Evolutionary conservation across 2,329 filamentous ascomycete genomes (phyloP).

Genomic region (Xylaria sp.): DNA sequence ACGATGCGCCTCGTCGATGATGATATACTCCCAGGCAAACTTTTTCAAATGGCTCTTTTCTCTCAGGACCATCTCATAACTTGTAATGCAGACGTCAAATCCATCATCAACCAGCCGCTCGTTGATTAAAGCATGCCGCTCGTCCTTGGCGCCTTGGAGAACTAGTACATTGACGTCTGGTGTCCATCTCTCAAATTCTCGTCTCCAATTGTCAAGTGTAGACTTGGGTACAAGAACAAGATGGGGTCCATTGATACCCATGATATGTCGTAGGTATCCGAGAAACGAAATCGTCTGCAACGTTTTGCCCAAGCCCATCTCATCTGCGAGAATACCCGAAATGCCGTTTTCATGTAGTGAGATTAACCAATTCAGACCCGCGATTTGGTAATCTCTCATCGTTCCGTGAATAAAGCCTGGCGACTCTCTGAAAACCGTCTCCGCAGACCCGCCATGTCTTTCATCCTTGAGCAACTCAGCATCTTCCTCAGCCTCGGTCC

Average conservation of each 20-base stretch:
- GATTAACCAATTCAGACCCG: constrained; percentile 96
- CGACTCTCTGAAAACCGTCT: constrained; percentile 93
- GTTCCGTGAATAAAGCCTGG: constrained; percentile 86
- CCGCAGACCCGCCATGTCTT: constrained; percentile 84
- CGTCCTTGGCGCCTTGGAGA: constrained; percentile 93
- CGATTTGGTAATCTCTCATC: constrained; percentile 97
- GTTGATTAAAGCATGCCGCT: constrained; percentile 87
- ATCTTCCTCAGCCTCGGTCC: constrained; percentile 98
- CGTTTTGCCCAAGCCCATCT: constrained; percentile 99
- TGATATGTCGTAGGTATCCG: constrained; percentile 91
- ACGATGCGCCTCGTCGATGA: constrained; percentile 96
- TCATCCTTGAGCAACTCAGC: constrained; percentile 89
- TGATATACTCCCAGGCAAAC: constrained; percentile 99
- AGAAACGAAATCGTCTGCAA: constrained; percentile 97
- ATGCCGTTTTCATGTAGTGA: constrained; percentile 99
- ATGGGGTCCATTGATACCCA: constrained; percentile 90
- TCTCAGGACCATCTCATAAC: constrained; percentile 97
- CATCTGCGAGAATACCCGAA: constrained; percentile 95
- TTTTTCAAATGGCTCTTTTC: constrained; percentile 96
- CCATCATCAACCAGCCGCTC: constrained; percentile 92
- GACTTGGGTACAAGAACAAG: constrained; percentile 94
- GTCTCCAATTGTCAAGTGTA: constrained; percentile 97
- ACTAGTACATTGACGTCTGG: constrained; percentile 95
- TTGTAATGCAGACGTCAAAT: constrained; percentile 98
- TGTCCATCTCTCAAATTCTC: constrained; percentile 93